These are phyloP conservation scores for Parsonsia alboflavescens DNA, from an alignment of 257 asterid species.

Conservation along the genomic window DNA sequence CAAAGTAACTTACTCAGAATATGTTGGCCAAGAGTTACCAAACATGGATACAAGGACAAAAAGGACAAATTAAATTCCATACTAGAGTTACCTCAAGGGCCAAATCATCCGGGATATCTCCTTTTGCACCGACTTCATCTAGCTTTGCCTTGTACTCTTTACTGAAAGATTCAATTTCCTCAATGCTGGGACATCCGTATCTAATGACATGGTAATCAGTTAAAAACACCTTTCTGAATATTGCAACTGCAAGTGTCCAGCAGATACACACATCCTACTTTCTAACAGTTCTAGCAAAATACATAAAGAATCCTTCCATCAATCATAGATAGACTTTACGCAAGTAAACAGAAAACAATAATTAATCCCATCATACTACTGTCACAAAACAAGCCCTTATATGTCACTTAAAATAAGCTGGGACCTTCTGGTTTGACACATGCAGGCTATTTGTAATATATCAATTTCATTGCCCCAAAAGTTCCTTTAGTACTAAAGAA, in stretches of 20 bases:
- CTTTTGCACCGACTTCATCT: conserved; percentile 69
- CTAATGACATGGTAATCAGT: conserved; percentile 27
- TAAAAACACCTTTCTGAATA: neutral
- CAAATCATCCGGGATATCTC: conserved; percentile 80
- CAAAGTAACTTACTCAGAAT: neutral
- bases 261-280: neutral
- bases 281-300: neutral
- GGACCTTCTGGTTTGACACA: neutral
- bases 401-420: neutral
- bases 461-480: neutral
- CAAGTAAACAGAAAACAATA: neutral
- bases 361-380: neutral
- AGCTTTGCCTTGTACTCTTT: conserved; percentile 55
- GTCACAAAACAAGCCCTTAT: neutral
- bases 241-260: neutral
- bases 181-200: conserved; percentile 78
- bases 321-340: neutral
- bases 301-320: neutral
- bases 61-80: neutral
- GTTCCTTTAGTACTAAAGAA: neutral
- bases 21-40: neutral
- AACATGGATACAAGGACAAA: neutral
- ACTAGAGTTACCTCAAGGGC: conserved; percentile 61
- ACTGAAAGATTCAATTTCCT: conserved; percentile 68
- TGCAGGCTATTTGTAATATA: neutral